A percentile compares a stretch with the other conserved stretches of the same genome.
These are phyloP conservation scores for Lepidium didymum DNA, from an alignment of 345 rosid genomes.

Conservation along the genomic window DNA sequence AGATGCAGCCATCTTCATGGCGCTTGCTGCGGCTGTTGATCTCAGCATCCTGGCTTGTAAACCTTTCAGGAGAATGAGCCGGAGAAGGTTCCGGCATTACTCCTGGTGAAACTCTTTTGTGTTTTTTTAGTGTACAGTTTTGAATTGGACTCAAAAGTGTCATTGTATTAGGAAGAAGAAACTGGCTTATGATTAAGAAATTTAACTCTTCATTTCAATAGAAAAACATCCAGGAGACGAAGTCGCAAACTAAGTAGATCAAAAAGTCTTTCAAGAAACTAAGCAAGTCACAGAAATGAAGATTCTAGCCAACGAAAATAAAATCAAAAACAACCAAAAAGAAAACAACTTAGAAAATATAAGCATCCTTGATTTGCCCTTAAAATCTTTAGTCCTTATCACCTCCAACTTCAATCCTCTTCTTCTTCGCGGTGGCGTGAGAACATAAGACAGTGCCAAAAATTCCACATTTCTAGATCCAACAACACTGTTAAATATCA, in stretches of 20 bases:
- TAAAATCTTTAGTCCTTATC: constrained; percentile 32
- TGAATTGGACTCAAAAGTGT: constrained; percentile 6
- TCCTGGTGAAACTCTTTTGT: constrained; percentile 29
- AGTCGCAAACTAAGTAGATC: background rate
- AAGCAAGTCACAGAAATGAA: constrained; percentile 6
- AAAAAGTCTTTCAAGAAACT: constrained; percentile 1
- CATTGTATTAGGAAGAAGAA: constrained; percentile 23
- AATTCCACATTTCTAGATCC: no score
- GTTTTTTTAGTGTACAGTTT: constrained; percentile 26
- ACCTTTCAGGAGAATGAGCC: constrained; percentile 67
- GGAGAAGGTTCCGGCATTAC: constrained; percentile 59
- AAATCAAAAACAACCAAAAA: background rate
- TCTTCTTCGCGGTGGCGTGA: constrained; percentile 69
- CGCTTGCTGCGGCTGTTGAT: constrained; percentile 91
- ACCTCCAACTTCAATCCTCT: constrained; percentile 27
- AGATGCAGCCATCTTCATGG: constrained; percentile 97
- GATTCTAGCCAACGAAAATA: background rate
- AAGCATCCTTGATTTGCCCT: background rate
- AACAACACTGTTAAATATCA: no score
- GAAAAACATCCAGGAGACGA: background rate
- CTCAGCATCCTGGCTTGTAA: constrained; percentile 91
- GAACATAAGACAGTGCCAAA: constrained; percentile 36
- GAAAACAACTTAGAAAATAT: background rate
- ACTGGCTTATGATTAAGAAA: constrained; percentile 11
- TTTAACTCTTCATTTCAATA: background rate